A percentile compares a stretch with the other conserved stretches of the same genome.
Evolutionary conservation across 495 filamentous ascomycete species (phyloP).

Genomic region (Halenospora varia): DNA sequence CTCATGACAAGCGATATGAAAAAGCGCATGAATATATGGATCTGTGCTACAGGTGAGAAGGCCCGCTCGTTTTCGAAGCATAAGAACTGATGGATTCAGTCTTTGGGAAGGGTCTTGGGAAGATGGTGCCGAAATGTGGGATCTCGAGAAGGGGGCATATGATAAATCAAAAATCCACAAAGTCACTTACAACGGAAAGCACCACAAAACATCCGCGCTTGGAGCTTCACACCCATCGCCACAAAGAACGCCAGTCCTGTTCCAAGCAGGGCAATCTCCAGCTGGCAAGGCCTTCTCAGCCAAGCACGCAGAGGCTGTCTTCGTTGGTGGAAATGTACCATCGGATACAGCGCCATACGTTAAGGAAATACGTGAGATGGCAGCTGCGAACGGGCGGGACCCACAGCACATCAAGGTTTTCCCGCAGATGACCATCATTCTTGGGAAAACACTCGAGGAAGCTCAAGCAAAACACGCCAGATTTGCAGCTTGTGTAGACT

Average conservation of each 20-base stretch:
- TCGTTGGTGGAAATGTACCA: constrained; percentile 53
- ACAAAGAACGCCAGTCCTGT: constrained; percentile 59
- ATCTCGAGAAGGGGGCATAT: constrained; percentile 48
- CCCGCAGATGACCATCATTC: constrained; percentile 51
- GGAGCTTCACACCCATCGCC: constrained; percentile 59
- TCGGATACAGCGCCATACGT: constrained; percentile 47
- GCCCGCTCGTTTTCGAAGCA: constrained; percentile 48
- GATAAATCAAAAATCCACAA: constrained; percentile 52
- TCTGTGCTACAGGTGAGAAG: constrained; percentile 45
- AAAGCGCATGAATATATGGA: constrained; percentile 58
- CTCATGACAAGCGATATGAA: constrained; percentile 57
- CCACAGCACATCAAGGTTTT: constrained; percentile 57
- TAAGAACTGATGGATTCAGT: constrained; percentile 47
- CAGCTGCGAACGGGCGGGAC: constrained; percentile 47
- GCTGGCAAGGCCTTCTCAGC: constrained; percentile 56
- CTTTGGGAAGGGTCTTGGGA: constrained; percentile 62
- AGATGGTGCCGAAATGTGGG: constrained; percentile 44
- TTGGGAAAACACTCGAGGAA: constrained; percentile 54
- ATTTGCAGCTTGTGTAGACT: constrained; percentile 45
- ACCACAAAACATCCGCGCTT: constrained; percentile 44
- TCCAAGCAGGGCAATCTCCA: constrained; percentile 59
- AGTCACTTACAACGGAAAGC: constrained; percentile 58
- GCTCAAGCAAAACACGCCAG: constrained; percentile 49
- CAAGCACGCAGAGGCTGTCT: constrained; percentile 60
- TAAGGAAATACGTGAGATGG: constrained; percentile 48